phyloP scores from a whole-genome alignment of 2,329 filamentous ascomycete species.

The Pestalotiopsis sp. region DNA sequence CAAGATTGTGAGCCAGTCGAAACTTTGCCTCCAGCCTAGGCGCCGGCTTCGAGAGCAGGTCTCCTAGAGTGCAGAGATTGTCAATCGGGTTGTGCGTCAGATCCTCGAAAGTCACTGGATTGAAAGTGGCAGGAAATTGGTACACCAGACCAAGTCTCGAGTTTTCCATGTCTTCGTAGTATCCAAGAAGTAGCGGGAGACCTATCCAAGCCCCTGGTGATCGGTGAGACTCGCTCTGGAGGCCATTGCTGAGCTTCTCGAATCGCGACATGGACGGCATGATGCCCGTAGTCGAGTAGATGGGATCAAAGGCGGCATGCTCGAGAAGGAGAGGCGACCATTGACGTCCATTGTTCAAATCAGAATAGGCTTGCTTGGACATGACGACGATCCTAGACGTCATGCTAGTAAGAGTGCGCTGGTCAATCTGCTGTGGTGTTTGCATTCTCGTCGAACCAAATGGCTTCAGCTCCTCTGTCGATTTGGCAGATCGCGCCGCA shows the following conservation, averaged over 20 bases:
- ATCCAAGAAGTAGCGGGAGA: slow-evolving; percentile 63
- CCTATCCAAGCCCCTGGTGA: slow-evolving; percentile 62
- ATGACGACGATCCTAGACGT: slow-evolving; percentile 50
- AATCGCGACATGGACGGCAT: slow-evolving; percentile 67
- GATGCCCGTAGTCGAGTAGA: slow-evolving; percentile 64
- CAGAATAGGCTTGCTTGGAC: slow-evolving; percentile 54
- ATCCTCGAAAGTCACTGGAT: slow-evolving; percentile 56
- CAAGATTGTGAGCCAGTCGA: slow-evolving; percentile 71
- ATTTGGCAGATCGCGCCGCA: slow-evolving; percentile 38
- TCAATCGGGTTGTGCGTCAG: slow-evolving; percentile 52
- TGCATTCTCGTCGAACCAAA: slow-evolving; percentile 65
- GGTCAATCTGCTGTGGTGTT: slow-evolving; percentile 63
- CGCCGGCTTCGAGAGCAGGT: slow-evolving; percentile 56
- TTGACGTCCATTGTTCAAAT: slow-evolving; percentile 46
- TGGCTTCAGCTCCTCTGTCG: slow-evolving; percentile 47
- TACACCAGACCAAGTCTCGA: slow-evolving; percentile 77
- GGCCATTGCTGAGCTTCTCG: slow-evolving; percentile 61
- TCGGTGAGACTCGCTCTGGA: slow-evolving; percentile 56
- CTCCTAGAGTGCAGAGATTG: slow-evolving; percentile 54
- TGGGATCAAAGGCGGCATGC: slow-evolving; percentile 66
- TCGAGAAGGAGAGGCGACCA: slow-evolving; percentile 68
- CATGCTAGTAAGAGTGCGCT: slow-evolving; percentile 52
- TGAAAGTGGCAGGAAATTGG: slow-evolving; percentile 69
- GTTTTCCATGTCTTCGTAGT: slow-evolving; percentile 73
- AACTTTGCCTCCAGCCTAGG: slow-evolving; percentile 77